These are phyloP conservation scores for Penicillium cosmopolitanum DNA, from an alignment of 495 filamentous ascomycete species.

Conservation along the genomic window DNA sequence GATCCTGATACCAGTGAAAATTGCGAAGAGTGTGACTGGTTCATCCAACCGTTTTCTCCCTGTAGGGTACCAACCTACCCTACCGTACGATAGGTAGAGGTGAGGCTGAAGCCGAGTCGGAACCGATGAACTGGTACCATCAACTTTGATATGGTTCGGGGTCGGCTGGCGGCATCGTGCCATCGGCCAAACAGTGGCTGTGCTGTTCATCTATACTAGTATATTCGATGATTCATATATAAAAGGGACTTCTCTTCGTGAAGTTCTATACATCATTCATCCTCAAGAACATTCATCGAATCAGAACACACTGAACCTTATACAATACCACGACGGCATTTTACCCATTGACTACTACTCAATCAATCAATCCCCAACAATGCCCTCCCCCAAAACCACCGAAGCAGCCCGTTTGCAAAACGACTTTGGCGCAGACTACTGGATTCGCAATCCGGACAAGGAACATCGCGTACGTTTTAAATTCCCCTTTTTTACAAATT, in stretches of 20 bases:
- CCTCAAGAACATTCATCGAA: neutral
- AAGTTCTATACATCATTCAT: neutral
- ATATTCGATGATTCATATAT: neutral
- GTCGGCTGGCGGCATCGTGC: neutral
- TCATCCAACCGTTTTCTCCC: neutral
- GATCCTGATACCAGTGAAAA: neutral
- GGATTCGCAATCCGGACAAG: conserved; percentile 31
- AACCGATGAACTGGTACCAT: neutral
- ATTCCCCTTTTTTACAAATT: neutral
- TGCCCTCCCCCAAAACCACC: conserved; percentile 1
- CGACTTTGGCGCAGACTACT: conserved; percentile 46
- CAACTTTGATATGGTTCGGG: neutral
- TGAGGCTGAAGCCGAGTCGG: neutral
- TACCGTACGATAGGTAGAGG: neutral
- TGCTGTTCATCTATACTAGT: neutral
- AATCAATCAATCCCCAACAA: conserved; percentile 3
- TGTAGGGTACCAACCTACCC: neutral
- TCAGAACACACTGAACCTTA: neutral
- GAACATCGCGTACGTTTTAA: conserved; percentile 30
- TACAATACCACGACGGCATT: neutral
- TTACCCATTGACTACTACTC: neutral
- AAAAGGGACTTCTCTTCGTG: neutral
- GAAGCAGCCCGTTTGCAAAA: conserved; percentile 38
- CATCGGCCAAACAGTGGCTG: neutral
- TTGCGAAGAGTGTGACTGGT: neutral